Conservation (phyloP, 2,329 filamentous ascomycete species). For the Xylariaceae sp. region DNA sequence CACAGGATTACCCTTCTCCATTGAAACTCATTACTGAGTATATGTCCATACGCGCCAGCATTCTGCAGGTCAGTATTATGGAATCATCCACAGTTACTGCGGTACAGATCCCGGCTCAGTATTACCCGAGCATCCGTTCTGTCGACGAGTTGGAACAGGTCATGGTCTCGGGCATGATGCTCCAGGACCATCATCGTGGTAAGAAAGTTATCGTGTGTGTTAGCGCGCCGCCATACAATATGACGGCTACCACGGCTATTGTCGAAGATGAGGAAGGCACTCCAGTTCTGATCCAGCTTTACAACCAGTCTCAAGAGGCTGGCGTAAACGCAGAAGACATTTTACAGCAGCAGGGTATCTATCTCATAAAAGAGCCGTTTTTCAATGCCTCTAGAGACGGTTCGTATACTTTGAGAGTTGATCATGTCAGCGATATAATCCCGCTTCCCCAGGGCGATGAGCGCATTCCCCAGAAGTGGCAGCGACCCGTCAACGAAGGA, state of each 20-base stretch:
- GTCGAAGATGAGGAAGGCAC: constrained; percentile 43
- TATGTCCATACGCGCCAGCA: constrained; percentile 2
- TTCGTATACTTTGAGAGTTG: constrained; percentile 50
- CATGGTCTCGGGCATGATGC: constrained; percentile 34
- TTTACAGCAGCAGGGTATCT: constrained; percentile 38
- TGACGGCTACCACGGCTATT: constrained; percentile 22
- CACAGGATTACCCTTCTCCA: constrained; percentile 12
- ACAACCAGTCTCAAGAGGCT: constrained; percentile 45
- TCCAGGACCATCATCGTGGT: constrained; percentile 36
- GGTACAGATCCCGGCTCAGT: constrained; percentile 24
- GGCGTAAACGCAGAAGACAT: constrained; percentile 39
- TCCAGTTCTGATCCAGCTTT: constrained; percentile 42
- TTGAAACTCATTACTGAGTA: constrained; percentile 1
- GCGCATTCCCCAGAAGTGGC: constrained; percentile 46
- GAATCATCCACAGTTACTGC: constrained; percentile 1
- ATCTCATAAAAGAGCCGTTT: constrained; percentile 58
- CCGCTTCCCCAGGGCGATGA: constrained; percentile 40
- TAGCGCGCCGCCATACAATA: constrained; percentile 23
- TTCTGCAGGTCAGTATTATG: background rate
- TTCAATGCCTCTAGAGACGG: constrained; percentile 46
- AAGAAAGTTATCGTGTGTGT: constrained; percentile 20
- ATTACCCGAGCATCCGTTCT: constrained; percentile 29
- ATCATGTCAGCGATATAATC: constrained; percentile 54
- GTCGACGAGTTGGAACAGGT: constrained; percentile 27
- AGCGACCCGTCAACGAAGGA: constrained; percentile 6